Base-by-base conservation (phyloP, 495 filamentous ascomycete genomes). In the Hyphodiscus hymeniophilus region DNA sequence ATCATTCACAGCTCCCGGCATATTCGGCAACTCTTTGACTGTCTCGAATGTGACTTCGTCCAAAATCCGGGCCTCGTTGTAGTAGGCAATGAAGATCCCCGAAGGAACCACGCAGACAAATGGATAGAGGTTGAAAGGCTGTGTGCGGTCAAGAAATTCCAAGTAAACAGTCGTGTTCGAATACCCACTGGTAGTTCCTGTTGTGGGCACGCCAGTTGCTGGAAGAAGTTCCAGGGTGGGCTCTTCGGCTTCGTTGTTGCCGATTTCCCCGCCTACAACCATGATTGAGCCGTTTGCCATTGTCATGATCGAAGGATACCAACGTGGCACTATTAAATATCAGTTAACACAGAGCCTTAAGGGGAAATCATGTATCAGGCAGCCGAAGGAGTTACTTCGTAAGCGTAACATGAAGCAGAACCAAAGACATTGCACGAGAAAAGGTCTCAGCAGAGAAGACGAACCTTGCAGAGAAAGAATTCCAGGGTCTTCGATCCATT, bases 51-150 rank as follows among this genome's bases (percentile, higher is more conserved):
- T 79, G 26, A 50, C 60, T 44, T 74, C 74, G 51, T 82, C 69
- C 16, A 82, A 60, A 48, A 84, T 79, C 6, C 74, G 58, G 23
- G 77, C 79, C 60, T 84, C 77, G 61, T 84, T 82, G 66, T 77
- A 82, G 62, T 81, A 82, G 22, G 65, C 71, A 12, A 80, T 74
- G 41, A 84, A 78, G 59, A 84, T 76, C 2, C 38, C 38, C 1
- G 66, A 65, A 22, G 80, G 80, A n/a, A 84, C 59, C 24, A 81
- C 70, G 35, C 61, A 60, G 24, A 78, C 50, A 64, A 70, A 84
- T 2, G 80, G 80, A 48, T 82, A 82, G 23, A 84, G 56, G 57
- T 84, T 84, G 62, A 77, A 75, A 15, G 80, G 80, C 50, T 79
- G 71, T 7, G 79, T 83, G 24, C 76, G 73, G 12, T 74, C 66